phyloP scores from a whole-genome alignment of 2,329 filamentous ascomycete species.

The Rugonectria rugulosa region DNA sequence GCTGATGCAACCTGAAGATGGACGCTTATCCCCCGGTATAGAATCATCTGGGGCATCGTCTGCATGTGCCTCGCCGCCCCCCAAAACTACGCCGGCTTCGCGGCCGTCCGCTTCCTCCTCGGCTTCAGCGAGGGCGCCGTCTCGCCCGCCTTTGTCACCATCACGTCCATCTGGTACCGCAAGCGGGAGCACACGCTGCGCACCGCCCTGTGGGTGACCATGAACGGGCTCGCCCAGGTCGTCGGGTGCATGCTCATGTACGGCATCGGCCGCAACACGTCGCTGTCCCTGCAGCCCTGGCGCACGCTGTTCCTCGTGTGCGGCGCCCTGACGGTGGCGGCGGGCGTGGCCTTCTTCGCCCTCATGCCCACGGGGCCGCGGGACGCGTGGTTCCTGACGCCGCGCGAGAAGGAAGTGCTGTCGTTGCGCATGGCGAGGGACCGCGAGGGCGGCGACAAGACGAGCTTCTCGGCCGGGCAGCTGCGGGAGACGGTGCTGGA shows the following conservation, averaged over 20 bases:
- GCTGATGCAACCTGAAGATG: neutral
- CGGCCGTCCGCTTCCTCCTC: conserved; percentile 50
- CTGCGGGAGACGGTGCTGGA: conserved; percentile 54
- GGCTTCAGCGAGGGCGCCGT: conserved; percentile 43
- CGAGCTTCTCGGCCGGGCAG: conserved; percentile 52
- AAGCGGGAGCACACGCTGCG: conserved; percentile 20
- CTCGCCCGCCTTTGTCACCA: conserved; percentile 18
- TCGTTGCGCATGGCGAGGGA: conserved; percentile 44
- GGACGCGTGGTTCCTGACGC: conserved; percentile 57
- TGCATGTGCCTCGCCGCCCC: conserved; percentile 55
- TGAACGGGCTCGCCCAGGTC: conserved; percentile 21
- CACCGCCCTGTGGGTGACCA: conserved; percentile 23
- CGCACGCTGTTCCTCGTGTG: conserved; percentile 57
- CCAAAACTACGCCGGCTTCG: conserved; percentile 48
- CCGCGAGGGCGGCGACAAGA: conserved; percentile 46
- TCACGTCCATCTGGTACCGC: conserved; percentile 24
- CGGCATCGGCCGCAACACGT: conserved; percentile 49
- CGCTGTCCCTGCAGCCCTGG: conserved; percentile 52
- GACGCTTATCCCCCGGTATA: conserved; percentile 13
- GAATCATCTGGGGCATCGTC: conserved; percentile 52
- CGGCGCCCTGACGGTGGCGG: conserved; percentile 53
- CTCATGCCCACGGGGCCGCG: conserved; percentile 55
- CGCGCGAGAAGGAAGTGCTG: conserved; percentile 51
- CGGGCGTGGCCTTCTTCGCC: conserved; percentile 54
- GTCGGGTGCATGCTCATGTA: conserved; percentile 23